Evolutionary conservation across 2,329 filamentous ascomycete species (phyloP).

Genomic region (Pseudogymnoascus sp.): DNA sequence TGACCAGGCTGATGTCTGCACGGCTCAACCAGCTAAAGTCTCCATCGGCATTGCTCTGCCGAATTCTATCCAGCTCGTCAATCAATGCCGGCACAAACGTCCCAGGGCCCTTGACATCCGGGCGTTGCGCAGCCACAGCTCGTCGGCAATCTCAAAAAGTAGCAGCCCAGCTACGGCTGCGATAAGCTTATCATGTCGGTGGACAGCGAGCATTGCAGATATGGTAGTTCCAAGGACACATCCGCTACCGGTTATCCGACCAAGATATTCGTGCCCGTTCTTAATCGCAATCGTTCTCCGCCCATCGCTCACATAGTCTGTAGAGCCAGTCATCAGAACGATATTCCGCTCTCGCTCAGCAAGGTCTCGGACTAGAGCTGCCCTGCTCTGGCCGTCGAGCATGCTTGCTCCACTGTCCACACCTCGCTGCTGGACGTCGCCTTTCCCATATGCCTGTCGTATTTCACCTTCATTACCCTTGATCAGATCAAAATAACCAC

Average conservation of each 20-base stretch:
- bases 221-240: constrained; percentile 80
- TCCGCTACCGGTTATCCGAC: constrained; percentile 69
- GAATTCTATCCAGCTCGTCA: constrained; percentile 56
- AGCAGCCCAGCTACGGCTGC: constrained; percentile 68
- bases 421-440: constrained; percentile 62
- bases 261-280: constrained; percentile 71
- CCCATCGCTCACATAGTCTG: constrained; percentile 75
- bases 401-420: constrained; percentile 68
- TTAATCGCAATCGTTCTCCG: constrained; percentile 56
- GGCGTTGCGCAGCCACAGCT: constrained; percentile 60
- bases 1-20: not conserved
- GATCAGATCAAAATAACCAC: constrained; percentile 77
- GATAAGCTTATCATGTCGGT: constrained; percentile 56
- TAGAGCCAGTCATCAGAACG: constrained; percentile 74
- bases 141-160: constrained; percentile 65
- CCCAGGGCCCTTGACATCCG: constrained; percentile 69
- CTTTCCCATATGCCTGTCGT: constrained; percentile 58
- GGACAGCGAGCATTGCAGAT: constrained; percentile 65
- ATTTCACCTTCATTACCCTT: constrained; percentile 95
- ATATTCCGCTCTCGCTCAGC: constrained; percentile 64
- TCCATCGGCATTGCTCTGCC: constrained; percentile 42
- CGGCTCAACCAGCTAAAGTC: constrained; percentile 44
- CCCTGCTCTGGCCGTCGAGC: constrained; percentile 48
- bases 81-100: constrained; percentile 82
- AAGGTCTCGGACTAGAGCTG: constrained; percentile 56